Evolutionary conservation across 768 basidiomycete genomes (phyloP).

Genomic region (Suillus weaverae): DNA sequence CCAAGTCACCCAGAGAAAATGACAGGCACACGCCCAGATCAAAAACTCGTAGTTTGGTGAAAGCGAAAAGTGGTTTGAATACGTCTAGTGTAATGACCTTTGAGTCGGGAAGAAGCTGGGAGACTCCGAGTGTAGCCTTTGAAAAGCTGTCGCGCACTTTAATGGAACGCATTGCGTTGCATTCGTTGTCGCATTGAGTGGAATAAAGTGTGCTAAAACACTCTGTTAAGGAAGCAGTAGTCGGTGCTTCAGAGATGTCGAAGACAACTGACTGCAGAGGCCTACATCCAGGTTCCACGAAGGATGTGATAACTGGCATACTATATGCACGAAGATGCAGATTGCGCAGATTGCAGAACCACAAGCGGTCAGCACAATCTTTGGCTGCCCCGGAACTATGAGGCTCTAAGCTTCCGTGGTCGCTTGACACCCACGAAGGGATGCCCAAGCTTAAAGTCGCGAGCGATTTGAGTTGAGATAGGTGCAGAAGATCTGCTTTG

Average conservation of each 20-base stretch:
- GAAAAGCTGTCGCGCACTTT: not conserved
- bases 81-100: not conserved
- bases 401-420: not conserved
- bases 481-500: not conserved
- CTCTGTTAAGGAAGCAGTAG: not conserved
- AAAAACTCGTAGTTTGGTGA: constrained; percentile 1
- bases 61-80: constrained; percentile 5
- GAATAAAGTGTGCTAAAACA: not conserved
- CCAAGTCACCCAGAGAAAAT: constrained; percentile 1
- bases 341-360: not conserved
- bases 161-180: not conserved
- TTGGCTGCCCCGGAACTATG: not conserved
- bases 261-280: constrained; percentile 1
- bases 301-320: not conserved
- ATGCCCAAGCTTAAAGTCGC: not conserved
- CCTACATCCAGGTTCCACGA: not conserved
- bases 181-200: not conserved
- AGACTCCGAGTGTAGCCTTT: not conserved
- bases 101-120: not conserved
- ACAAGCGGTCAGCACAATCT: not conserved
- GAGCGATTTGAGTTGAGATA: constrained; percentile 1
- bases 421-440: not conserved
- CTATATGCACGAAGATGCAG: constrained; percentile 4
- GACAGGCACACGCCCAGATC: constrained; percentile 6
- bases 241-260: constrained; percentile 3